A percentile compares a stretch with the other conserved stretches of the same genome.
phyloP scores from a whole-genome alignment of 768 basidiomycete genomes.

The Hortiboletus campestris region DNA sequence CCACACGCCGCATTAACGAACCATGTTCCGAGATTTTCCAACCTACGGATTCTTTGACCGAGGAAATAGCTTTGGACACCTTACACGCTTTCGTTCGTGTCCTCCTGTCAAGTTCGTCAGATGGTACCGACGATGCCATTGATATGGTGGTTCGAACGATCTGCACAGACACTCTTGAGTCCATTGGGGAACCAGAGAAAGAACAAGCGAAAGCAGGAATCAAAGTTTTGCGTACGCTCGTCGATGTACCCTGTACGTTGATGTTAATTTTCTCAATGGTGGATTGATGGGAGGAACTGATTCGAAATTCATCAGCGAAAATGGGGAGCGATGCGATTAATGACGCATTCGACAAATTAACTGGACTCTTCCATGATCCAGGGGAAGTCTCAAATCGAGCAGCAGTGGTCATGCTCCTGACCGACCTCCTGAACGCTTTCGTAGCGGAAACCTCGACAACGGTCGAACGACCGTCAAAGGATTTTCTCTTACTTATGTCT shows the following conservation, averaged over 20 bases:
- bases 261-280: background rate
- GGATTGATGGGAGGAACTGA: background rate
- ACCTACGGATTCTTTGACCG: conserved; percentile 76
- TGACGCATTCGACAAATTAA: conserved; percentile 72
- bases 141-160: conserved; percentile 69
- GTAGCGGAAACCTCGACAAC: conserved; percentile 1
- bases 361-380: conserved; percentile 69
- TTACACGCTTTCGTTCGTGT: conserved; percentile 72
- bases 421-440: conserved; percentile 58
- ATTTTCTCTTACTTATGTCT: conserved; percentile 19
- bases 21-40: conserved; percentile 73
- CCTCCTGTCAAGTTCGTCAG: conserved; percentile 52
- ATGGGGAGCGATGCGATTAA: conserved; percentile 66
- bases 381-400: conserved; percentile 66
- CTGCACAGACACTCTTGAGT: conserved; percentile 75
- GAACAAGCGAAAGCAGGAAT: conserved; percentile 86
- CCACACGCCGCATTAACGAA: background rate
- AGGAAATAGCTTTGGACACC: conserved; percentile 69
- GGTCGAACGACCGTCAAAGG: conserved; percentile 30
- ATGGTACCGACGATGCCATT: conserved; percentile 36
- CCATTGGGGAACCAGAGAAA: conserved; percentile 90
- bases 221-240: conserved; percentile 75
- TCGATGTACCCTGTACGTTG: conserved; percentile 73
- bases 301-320: conserved; percentile 46
- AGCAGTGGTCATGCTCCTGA: conserved; percentile 63